Conservation (phyloP, 345 rosid species). For the Hibiscus syriacus region DNA sequence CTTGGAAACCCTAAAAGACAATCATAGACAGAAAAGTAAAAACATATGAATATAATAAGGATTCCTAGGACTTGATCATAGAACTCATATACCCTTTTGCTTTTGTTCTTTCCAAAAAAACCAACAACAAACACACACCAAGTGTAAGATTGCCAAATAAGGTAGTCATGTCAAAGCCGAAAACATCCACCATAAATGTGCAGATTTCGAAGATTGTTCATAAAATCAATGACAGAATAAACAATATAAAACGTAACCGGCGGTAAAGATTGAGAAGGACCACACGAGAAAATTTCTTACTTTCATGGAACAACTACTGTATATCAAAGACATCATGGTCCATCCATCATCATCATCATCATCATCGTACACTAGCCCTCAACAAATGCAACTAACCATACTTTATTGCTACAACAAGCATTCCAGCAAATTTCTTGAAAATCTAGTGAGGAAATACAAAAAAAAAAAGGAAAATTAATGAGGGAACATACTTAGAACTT, state of each 20-base stretch:
- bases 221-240: not conserved
- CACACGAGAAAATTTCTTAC: too few relatives aligned
- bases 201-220: not conserved
- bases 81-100: not conserved
- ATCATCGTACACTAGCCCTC: not conserved
- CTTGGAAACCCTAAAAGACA: not conserved
- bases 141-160: not conserved
- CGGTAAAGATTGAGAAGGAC: too few relatives aligned
- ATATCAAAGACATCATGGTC: not conserved
- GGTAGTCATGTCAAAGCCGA: not conserved
- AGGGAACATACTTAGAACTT: not conserved
- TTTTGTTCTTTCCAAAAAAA: too few relatives aligned
- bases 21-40: not conserved
- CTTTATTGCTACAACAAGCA: too few relatives aligned
- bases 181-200: not conserved
- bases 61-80: not conserved
- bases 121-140: too few relatives aligned
- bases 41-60: not conserved
- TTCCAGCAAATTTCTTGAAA: not conserved
- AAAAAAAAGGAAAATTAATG: not conserved
- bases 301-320: too few relatives aligned
- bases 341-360: too few relatives aligned
- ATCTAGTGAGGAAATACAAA: too few relatives aligned
- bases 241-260: not conserved
- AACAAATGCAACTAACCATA: not conserved